Evolutionary conservation across 257 asterid genomes (phyloP).

Genomic region (Salvia splendens): DNA sequence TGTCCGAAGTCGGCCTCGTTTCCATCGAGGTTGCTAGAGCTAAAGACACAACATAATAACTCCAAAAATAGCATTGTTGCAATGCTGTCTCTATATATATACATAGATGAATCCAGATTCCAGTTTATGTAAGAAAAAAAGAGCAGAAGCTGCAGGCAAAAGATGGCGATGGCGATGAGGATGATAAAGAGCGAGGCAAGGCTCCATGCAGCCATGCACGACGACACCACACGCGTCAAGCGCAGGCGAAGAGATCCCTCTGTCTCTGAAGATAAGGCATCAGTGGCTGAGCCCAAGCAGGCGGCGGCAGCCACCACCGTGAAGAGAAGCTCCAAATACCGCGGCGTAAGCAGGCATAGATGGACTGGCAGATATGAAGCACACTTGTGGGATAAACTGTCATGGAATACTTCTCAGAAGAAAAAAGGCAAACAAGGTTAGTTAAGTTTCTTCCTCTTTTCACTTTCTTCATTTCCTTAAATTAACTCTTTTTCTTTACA

Average conservation of each 20-base stretch:
- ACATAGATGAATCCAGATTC: slow-evolving; percentile 4
- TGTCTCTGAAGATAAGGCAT: neutral
- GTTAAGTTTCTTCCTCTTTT: neutral
- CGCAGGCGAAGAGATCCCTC: slow-evolving; percentile 55
- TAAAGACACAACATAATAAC: slow-evolving; percentile 38
- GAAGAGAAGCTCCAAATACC: slow-evolving; percentile 70
- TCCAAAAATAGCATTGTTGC: slow-evolving; percentile 27
- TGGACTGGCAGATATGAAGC: slow-evolving; percentile 64
- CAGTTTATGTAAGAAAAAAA: slow-evolving; percentile 2
- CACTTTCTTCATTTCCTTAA: too few species aligned
- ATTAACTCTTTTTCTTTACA: neutral
- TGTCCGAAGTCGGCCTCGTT: slow-evolving; percentile 29
- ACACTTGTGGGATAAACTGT: slow-evolving; percentile 57
- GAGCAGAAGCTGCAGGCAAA: neutral
- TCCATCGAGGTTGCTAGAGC: slow-evolving; percentile 36
- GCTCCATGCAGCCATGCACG: slow-evolving; percentile 28
- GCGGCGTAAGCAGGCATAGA: slow-evolving; percentile 63
- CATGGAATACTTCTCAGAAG: slow-evolving; percentile 59
- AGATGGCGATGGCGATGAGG: slow-evolving; percentile 31
- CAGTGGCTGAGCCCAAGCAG: slow-evolving; percentile 21
- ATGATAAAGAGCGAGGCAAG: slow-evolving; percentile 47
- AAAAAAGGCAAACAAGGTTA: slow-evolving; percentile 59
- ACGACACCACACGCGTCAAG: slow-evolving; percentile 34
- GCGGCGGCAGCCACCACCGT: slow-evolving; percentile 47
- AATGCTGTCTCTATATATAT: neutral